Percentiles rank a stretch among this genome's conserved stretches.
Conservation (phyloP, 23 red algal species). For the Gracilaria domingensis region DNA sequence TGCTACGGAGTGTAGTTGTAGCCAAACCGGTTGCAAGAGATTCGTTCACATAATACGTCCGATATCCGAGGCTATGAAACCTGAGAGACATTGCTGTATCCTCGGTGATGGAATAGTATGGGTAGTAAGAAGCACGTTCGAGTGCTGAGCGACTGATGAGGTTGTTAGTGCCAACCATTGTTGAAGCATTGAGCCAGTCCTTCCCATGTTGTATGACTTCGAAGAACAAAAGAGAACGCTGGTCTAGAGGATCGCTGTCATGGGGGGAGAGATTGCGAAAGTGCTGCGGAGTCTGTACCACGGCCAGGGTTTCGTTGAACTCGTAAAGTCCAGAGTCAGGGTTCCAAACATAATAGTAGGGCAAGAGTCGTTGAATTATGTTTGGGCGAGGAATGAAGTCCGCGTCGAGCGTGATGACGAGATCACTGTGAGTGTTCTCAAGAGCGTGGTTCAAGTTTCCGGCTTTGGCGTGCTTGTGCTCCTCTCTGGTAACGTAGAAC, state of each 20-base stretch:
- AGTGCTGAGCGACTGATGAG: constrained; percentile 32
- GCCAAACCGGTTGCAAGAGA: constrained; percentile 43
- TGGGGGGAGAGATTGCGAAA: constrained; percentile 49
- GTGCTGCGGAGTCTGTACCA: constrained; percentile 56
- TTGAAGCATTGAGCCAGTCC: constrained; percentile 64
- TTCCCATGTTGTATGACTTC: constrained; percentile 26
- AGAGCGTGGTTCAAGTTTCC: too few relatives aligned
- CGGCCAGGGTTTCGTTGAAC: constrained; percentile 44
- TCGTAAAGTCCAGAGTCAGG: background rate
- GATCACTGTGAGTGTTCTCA: too few relatives aligned
- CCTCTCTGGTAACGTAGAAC: too few relatives aligned
- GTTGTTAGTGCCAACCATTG: constrained; percentile 57
- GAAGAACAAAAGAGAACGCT: constrained; percentile 31
- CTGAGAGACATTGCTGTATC: constrained; percentile 51
- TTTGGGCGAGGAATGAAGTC: too few relatives aligned
- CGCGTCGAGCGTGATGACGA: too few relatives aligned
- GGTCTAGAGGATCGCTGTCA: constrained; percentile 43
- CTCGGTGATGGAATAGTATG: constrained; percentile 42
- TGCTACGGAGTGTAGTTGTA: constrained; percentile 29
- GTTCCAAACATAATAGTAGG: background rate
- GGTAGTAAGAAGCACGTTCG: constrained; percentile 26
- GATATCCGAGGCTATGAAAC: constrained; percentile 55
- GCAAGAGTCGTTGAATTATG: too few relatives aligned
- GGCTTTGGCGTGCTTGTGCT: too few relatives aligned
- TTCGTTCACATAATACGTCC: constrained; percentile 56